Conservation (phyloP, 768 basidiomycete species). For the Mycena haematopus region DNA sequence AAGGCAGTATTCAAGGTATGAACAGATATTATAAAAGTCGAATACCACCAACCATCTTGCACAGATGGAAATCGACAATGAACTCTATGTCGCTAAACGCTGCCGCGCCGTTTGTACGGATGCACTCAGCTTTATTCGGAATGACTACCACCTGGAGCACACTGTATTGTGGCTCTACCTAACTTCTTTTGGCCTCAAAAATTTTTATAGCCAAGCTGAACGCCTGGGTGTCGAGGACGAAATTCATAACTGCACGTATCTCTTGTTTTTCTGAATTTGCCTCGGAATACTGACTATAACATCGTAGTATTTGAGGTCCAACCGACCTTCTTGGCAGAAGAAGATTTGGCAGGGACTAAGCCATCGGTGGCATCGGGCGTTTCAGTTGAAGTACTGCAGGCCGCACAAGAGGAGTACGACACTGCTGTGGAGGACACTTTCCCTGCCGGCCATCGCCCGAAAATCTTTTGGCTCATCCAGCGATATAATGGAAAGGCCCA, state of each 20-base stretch:
- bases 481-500: background rate
- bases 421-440: background rate
- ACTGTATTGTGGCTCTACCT: background rate
- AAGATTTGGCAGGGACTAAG: background rate
- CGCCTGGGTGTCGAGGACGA: background rate
- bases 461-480: background rate
- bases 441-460: background rate
- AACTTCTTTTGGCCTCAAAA: background rate
- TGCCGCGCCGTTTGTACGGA: background rate
- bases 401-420: background rate
- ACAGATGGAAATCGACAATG: background rate
- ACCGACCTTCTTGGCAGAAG: background rate
- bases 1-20: background rate
- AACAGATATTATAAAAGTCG: background rate
- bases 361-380: constrained; percentile 1
- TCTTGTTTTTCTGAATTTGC: background rate
- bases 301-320: background rate
- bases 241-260: background rate
- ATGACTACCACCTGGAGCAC: background rate
- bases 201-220: background rate
- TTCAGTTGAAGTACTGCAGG: background rate
- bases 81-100: background rate
- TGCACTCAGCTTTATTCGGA: background rate
- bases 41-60: background rate
- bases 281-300: background rate